Evolutionary conservation across 768 basidiomycete species (phyloP).

Genomic region (Naganishia friedmannii): DNA sequence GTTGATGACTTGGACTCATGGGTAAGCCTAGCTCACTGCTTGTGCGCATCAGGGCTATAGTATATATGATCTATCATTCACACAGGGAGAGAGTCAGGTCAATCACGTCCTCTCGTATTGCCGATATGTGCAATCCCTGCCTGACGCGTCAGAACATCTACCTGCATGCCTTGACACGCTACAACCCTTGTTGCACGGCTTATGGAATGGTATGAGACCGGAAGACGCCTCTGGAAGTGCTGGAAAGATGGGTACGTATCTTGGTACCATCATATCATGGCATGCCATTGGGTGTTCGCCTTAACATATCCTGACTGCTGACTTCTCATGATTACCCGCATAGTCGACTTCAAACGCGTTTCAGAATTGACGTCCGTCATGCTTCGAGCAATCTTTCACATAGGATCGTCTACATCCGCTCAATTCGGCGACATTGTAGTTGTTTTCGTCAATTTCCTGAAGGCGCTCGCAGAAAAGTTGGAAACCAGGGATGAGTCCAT

Average conservation of each 20-base stretch:
- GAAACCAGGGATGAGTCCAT: constrained; percentile 29
- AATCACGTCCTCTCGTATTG: constrained; percentile 49
- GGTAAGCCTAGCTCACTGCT: constrained; percentile 31
- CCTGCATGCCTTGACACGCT: constrained; percentile 32
- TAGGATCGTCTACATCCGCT: constrained; percentile 32
- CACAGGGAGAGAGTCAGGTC: constrained; percentile 41
- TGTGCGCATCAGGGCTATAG: not conserved
- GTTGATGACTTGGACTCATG: constrained; percentile 40
- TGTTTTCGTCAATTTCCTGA: constrained; percentile 33
- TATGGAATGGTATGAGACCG: constrained; percentile 34
- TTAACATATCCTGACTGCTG: too few species aligned
- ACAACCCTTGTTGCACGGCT: constrained; percentile 33
- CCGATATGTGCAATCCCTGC: constrained; percentile 44
- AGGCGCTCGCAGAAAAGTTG: constrained; percentile 33
- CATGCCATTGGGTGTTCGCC: not conserved
- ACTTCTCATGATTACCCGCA: not conserved
- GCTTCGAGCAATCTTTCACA: constrained; percentile 40
- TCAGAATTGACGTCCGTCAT: constrained; percentile 38
- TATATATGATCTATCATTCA: not conserved
- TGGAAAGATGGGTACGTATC: constrained; percentile 25
- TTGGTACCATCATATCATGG: not conserved
- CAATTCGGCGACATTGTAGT: constrained; percentile 30
- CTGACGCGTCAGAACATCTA: constrained; percentile 33
- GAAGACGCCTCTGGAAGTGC: constrained; percentile 34
- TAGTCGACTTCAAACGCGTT: constrained; percentile 24